A percentile compares a stretch with the other conserved stretches of the same genome.
Conservation (phyloP, 1,284 basidiomycete genomes). For the Pyrrhoderma noxium region DNA sequence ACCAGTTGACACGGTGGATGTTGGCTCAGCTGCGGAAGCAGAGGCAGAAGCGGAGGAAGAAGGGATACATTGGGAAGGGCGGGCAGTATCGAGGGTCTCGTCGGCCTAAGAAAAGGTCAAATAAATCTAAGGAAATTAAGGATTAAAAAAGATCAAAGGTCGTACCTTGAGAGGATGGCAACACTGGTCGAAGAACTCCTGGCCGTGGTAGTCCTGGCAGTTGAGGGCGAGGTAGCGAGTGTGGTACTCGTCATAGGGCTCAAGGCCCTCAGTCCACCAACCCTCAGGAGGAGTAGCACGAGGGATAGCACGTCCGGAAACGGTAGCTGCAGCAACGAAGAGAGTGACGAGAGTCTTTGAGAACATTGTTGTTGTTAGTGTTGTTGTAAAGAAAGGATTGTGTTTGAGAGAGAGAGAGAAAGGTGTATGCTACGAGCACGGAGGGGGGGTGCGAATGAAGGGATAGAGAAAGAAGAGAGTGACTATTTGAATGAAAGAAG, state of each 20-base stretch:
- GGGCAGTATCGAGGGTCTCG: constrained; percentile 12
- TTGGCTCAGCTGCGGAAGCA: constrained; percentile 24
- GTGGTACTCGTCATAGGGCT: constrained; percentile 59
- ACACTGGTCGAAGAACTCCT: constrained; percentile 57
- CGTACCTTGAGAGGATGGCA: constrained; percentile 39
- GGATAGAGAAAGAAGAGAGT: constrained; percentile 26
- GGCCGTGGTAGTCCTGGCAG: constrained; percentile 55
- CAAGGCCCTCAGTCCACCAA: constrained; percentile 33
- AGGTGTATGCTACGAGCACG: constrained; percentile 5
- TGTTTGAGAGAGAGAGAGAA: constrained; percentile 8
- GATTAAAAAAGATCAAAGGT: not conserved
- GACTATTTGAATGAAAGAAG: constrained; percentile 22
- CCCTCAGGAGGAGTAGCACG: constrained; percentile 36
- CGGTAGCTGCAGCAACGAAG: constrained; percentile 39
- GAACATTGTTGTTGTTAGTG: constrained; percentile 33
- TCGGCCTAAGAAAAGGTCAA: constrained; percentile 4
- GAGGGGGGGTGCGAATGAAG: constrained; percentile 13
- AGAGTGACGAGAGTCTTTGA: constrained; percentile 40
- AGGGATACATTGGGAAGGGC: constrained; percentile 17
- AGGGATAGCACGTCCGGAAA: constrained; percentile 41
- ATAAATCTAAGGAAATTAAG: not conserved
- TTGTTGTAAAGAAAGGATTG: constrained; percentile 16
- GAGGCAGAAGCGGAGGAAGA: constrained; percentile 23
- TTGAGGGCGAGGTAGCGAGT: constrained; percentile 51
- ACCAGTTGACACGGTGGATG: constrained; percentile 22